Evolutionary conservation across 192 early-diverging fungal genomes (phyloP).

Genomic region (Backusella luteola): DNA sequence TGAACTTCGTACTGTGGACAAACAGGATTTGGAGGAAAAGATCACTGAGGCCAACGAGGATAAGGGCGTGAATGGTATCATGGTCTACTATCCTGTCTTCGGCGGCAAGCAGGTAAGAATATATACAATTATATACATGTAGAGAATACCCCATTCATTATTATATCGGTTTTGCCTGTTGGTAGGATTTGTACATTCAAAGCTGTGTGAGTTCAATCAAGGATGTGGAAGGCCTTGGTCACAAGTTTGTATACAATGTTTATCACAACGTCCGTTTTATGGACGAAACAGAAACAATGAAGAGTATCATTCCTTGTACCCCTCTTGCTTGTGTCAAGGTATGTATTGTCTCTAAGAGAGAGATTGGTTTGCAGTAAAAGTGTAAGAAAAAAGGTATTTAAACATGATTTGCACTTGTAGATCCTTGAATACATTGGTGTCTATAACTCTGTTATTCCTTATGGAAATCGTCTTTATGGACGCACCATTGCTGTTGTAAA

Average conservation of each 20-base stretch:
- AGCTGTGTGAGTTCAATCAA: slow-evolving; percentile 85
- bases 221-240: slow-evolving; percentile 97
- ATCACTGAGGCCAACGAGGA: slow-evolving; percentile 92
- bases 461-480: slow-evolving; percentile 95
- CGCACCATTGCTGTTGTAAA: slow-evolving; percentile 92
- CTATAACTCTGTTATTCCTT: slow-evolving; percentile 84
- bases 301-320: slow-evolving; percentile 98
- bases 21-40: slow-evolving; percentile 81
- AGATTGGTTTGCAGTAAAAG: not conserved
- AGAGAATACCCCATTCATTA: not conserved
- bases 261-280: slow-evolving; percentile 85
- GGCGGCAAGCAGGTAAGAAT: slow-evolving; percentile 75
- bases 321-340: slow-evolving; percentile 97
- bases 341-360: slow-evolving; percentile 2
- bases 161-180: not conserved
- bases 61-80: slow-evolving; percentile 83
- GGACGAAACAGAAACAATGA: slow-evolving; percentile 76
- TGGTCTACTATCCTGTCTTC: slow-evolving; percentile 99
- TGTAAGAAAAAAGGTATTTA: not conserved
- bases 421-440: slow-evolving; percentile 94
- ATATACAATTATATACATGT: not conserved
- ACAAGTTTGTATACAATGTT: slow-evolving; percentile 93
- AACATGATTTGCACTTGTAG: slow-evolving; percentile 22
- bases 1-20: slow-evolving; percentile 80
- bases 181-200: slow-evolving; percentile 88